Evolutionary conservation across 2,329 filamentous ascomycete genomes (phyloP).

Genomic region (Trichoderma arundinaceum): DNA sequence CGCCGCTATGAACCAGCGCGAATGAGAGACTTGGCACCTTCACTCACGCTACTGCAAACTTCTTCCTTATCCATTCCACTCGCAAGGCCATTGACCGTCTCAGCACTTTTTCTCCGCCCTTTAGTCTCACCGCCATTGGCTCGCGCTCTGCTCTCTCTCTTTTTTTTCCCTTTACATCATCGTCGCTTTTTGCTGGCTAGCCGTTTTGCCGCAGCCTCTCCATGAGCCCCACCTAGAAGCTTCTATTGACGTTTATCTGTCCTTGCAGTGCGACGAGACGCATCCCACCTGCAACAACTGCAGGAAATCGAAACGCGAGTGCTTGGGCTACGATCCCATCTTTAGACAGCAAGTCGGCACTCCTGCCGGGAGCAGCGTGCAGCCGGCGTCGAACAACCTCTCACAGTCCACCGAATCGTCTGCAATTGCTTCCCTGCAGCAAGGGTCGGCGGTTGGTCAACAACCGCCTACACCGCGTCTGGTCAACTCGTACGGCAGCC

Average conservation of each 20-base stretch:
- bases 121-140: constrained; percentile 27
- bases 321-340: constrained; percentile 84
- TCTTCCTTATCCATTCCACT: constrained; percentile 15
- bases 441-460: constrained; percentile 34
- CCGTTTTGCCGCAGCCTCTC: neutral
- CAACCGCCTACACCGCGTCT: constrained; percentile 39
- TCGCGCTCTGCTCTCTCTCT: neutral
- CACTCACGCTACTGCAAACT: neutral
- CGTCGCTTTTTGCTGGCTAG: constrained; percentile 8
- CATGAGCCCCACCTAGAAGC: constrained; percentile 29
- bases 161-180: neutral
- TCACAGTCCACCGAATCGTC: constrained; percentile 46
- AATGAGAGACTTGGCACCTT: constrained; percentile 22
- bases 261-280: constrained; percentile 85
- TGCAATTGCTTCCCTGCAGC: constrained; percentile 35
- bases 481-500: constrained; percentile 53
- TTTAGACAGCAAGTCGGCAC: constrained; percentile 78
- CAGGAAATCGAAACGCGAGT: constrained; percentile 86
- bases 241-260: constrained; percentile 39
- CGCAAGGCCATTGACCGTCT: constrained; percentile 4
- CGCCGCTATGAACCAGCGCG: constrained; percentile 20
- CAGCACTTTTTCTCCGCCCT: constrained; percentile 17
- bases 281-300: constrained; percentile 92
- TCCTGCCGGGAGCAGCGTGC: constrained; percentile 68
- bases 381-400: constrained; percentile 43